Percentiles rank a stretch among this genome's conserved stretches.
Conservation (phyloP, 2,329 filamentous ascomycete genomes). For the Aspergillus sp. region DNA sequence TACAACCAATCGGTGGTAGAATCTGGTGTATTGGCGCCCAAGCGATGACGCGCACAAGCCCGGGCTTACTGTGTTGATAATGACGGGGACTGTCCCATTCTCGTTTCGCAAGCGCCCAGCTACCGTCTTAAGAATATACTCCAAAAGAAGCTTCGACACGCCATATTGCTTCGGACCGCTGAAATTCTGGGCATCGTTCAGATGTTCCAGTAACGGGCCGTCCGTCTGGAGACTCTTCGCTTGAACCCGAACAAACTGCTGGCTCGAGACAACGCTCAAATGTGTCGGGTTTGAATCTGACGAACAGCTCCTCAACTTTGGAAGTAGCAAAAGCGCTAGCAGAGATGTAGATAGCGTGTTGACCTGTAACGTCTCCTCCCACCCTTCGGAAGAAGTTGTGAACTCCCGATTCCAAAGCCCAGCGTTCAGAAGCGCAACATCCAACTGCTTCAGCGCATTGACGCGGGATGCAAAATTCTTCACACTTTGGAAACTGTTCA, state of each 20-base stretch:
- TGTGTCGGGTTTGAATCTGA: slow-evolving; percentile 34
- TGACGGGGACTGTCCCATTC: slow-evolving; percentile 38
- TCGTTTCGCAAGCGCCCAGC: slow-evolving; percentile 30
- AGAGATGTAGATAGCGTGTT: slow-evolving; percentile 59
- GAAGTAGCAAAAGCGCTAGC: slow-evolving; percentile 54
- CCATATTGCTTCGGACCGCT: slow-evolving; percentile 38
- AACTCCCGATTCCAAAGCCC: slow-evolving; percentile 44
- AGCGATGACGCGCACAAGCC: slow-evolving; percentile 46
- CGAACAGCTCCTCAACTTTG: slow-evolving; percentile 43
- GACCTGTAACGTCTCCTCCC: slow-evolving; percentile 57
- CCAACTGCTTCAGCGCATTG: slow-evolving; percentile 40
- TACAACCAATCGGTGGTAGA: slow-evolving; percentile 34
- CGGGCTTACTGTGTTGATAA: slow-evolving; percentile 48
- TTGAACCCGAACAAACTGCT: slow-evolving; percentile 37
- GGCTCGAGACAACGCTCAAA: slow-evolving; percentile 48
- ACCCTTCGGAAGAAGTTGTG: slow-evolving; percentile 42
- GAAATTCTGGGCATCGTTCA: slow-evolving; percentile 34
- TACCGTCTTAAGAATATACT: slow-evolving; percentile 43
- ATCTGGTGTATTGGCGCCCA: slow-evolving; percentile 39
- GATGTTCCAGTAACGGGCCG: slow-evolving; percentile 31
- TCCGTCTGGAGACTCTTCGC: slow-evolving; percentile 32
- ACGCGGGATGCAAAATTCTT: slow-evolving; percentile 42
- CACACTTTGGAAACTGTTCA: slow-evolving; percentile 48
- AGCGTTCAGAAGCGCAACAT: slow-evolving; percentile 49
- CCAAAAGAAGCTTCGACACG: slow-evolving; percentile 44